phyloP scores from a whole-genome alignment of 495 filamentous ascomycete species.

The Neurospora sp. region DNA sequence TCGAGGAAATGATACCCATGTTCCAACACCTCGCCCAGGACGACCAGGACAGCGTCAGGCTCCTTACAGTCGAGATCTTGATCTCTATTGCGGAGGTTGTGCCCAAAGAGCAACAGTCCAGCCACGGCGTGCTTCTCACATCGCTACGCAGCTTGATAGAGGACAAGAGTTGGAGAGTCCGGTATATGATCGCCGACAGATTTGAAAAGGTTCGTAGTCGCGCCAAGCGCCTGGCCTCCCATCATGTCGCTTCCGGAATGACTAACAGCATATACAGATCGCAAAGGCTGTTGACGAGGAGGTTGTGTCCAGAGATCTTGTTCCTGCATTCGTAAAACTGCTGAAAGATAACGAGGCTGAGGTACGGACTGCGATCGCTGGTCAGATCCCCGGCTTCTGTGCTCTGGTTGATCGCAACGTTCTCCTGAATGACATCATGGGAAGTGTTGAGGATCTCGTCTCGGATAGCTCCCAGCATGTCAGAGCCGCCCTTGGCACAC shows the following conservation, averaged over 20 bases:
- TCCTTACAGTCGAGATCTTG: conserved; percentile 92
- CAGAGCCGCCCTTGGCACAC: conserved; percentile 85
- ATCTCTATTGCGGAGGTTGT: conserved; percentile 95
- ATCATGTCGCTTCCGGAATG: background rate
- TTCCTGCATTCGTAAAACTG: conserved; percentile 94
- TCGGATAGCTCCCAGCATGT: conserved; percentile 96
- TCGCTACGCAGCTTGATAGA: conserved; percentile 88
- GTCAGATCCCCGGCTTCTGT: conserved; percentile 97
- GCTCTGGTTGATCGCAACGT: conserved; percentile 73
- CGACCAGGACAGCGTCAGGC: conserved; percentile 92
- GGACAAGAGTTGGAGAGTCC: conserved; percentile 97
- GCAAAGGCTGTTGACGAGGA: conserved; percentile 98
- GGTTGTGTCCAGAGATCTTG: conserved; percentile 85
- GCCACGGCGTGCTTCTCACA: conserved; percentile 84
- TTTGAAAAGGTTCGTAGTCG: conserved; percentile 74
- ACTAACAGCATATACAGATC: conserved; percentile 46
- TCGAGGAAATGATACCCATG: conserved; percentile 97
- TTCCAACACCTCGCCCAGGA: conserved; percentile 94
- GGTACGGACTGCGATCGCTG: conserved; percentile 92
- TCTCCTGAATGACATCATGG: conserved; percentile 94
- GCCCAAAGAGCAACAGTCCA: conserved; percentile 93
- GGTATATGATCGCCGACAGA: conserved; percentile 98
- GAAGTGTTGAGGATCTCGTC: conserved; percentile 88
- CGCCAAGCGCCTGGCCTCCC: background rate
- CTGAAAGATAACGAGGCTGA: conserved; percentile 96